These are phyloP conservation scores for Colletotrichum limetticola DNA, from an alignment of 2,329 filamentous ascomycete genomes.

Conservation along the genomic window DNA sequence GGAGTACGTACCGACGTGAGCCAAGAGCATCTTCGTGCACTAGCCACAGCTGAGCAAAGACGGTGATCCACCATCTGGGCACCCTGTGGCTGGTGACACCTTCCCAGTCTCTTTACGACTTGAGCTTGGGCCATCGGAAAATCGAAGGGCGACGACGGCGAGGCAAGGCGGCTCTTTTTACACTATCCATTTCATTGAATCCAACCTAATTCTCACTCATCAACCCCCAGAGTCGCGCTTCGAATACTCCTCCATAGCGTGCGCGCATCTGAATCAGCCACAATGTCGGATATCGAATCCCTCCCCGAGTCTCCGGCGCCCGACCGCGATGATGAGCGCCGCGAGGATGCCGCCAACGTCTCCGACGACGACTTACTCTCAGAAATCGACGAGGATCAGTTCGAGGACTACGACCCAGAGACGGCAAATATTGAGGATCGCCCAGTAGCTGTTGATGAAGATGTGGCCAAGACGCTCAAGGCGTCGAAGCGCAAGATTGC, in stretches of 20 bases:
- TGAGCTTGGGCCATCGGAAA: slow-evolving; percentile 34
- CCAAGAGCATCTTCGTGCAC: background rate
- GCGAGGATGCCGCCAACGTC: slow-evolving; percentile 44
- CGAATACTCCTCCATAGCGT: background rate
- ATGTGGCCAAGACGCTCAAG: slow-evolving; percentile 71
- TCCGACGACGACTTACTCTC: slow-evolving; percentile 70
- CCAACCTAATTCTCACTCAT: background rate
- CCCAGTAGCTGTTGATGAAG: slow-evolving; percentile 75
- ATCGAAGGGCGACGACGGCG: slow-evolving; percentile 18
- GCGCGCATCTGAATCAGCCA: slow-evolving; percentile 12
- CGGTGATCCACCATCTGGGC: background rate
- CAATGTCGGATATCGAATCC: slow-evolving; percentile 61
- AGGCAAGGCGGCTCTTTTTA: background rate
- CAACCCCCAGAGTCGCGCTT: background rate
- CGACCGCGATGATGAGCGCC: slow-evolving; percentile 49
- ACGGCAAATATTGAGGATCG: slow-evolving; percentile 72
- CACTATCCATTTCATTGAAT: background rate
- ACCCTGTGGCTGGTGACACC: background rate
- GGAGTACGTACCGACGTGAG: background rate
- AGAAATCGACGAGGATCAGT: slow-evolving; percentile 76
- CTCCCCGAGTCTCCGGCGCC: slow-evolving; percentile 47
- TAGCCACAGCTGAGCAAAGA: background rate
- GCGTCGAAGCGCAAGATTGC: slow-evolving; percentile 73
- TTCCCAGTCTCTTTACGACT: slow-evolving; percentile 1
- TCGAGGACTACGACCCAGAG: slow-evolving; percentile 75